Conservation (phyloP, 441 rosid species). For the Viola pubescens region DNA sequence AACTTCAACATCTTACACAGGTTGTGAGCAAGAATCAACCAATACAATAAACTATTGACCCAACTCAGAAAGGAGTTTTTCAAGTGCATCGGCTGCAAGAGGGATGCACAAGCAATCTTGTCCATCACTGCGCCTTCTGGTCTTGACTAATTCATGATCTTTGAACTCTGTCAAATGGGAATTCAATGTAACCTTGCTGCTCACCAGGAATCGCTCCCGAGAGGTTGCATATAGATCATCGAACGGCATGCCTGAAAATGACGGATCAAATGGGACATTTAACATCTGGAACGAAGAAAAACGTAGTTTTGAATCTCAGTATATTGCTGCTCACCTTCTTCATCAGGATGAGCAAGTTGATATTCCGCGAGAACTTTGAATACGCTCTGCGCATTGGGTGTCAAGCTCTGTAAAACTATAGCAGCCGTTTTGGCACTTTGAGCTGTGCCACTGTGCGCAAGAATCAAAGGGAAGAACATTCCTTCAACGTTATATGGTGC, state of each 20-base stretch:
- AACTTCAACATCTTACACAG: no score
- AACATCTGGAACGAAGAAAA: slow-evolving; percentile 5
- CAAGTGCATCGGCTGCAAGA: slow-evolving; percentile 61
- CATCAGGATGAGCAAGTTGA: slow-evolving; percentile 75
- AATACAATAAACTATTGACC: slow-evolving; percentile 19
- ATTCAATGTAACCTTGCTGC: slow-evolving; percentile 81
- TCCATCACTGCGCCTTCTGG: slow-evolving; percentile 63
- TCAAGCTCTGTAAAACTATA: slow-evolving; percentile 81
- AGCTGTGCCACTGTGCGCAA: slow-evolving; percentile 53
- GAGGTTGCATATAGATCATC: slow-evolving; percentile 53
- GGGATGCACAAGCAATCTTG: slow-evolving; percentile 81
- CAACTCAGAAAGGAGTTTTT: slow-evolving; percentile 58
- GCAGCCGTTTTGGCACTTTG: slow-evolving; percentile 79
- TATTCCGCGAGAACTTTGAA: slow-evolving; percentile 80
- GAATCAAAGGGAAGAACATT: slow-evolving; percentile 71
- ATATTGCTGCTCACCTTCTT: slow-evolving; percentile 45
- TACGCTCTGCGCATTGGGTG: slow-evolving; percentile 88
- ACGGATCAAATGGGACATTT: not conserved
- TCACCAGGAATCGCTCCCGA: slow-evolving; percentile 77
- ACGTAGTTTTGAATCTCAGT: not conserved
- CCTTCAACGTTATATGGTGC: slow-evolving; percentile 80
- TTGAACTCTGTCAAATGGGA: slow-evolving; percentile 89
- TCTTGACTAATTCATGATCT: slow-evolving; percentile 87
- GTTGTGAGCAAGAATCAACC: no score
- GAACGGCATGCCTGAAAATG: slow-evolving; percentile 64